These are phyloP conservation scores for Trichoderma sp. DNA, from an alignment of 2,329 filamentous ascomycete genomes.

Conservation along the genomic window DNA sequence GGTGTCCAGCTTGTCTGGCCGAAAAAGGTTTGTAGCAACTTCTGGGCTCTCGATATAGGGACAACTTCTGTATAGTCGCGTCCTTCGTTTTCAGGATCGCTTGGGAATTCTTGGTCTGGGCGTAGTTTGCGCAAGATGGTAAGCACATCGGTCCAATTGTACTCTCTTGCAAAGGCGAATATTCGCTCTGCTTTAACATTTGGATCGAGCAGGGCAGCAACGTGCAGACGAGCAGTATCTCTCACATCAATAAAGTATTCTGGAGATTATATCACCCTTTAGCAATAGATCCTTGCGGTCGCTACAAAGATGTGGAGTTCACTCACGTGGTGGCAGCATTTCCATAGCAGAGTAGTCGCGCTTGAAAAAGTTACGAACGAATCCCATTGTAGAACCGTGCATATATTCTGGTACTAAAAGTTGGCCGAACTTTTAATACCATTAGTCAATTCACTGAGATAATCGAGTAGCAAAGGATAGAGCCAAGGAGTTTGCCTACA, in stretches of 20 bases:
- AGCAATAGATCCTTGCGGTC: background rate
- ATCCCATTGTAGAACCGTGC: background rate
- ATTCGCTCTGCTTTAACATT: slow-evolving; percentile 26
- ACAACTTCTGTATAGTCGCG: background rate
- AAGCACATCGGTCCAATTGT: slow-evolving; percentile 21
- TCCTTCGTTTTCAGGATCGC: background rate
- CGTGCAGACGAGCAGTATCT: slow-evolving; percentile 28
- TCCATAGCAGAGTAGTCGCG: background rate
- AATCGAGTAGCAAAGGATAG: background rate
- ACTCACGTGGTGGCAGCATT: background rate
- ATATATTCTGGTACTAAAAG: background rate
- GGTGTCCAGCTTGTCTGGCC: background rate
- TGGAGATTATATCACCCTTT: background rate
- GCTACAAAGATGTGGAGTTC: background rate
- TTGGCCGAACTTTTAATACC: background rate
- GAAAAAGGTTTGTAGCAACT: background rate
- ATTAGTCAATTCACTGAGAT: background rate
- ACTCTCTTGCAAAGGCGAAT: slow-evolving; percentile 24
- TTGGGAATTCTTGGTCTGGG: background rate
- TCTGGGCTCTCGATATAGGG: background rate
- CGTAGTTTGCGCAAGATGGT: background rate
- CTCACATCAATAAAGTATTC: slow-evolving; percentile 24
- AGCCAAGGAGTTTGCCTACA: background rate
- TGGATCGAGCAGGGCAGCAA: slow-evolving; percentile 26
- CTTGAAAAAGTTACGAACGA: background rate